Base-by-base conservation (phyloP, 2,329 filamentous ascomycete species). In the Coniochaeta ligniaria region DNA sequence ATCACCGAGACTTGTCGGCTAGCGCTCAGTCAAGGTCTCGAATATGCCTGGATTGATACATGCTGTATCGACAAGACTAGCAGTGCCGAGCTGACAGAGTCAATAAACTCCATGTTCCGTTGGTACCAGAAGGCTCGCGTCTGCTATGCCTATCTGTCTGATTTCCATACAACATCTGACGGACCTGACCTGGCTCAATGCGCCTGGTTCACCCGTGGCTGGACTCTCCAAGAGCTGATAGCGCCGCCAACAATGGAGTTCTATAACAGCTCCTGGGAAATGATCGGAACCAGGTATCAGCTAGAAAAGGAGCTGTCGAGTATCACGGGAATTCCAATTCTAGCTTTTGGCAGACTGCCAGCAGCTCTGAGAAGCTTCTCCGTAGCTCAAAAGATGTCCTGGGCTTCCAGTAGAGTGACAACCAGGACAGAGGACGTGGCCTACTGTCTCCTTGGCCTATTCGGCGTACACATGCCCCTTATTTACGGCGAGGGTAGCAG, bases 371-470 rank as follows among this genome's bases (percentile, higher is more conserved):
- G 17, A 17, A 28, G 24, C 24, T 52, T 52, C 26, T 52, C 62
- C 41, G 43, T 76, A 36, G 75, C 75, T 0, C 69, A 72, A 36
- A 71, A 74, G 17, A 77, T 77, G 75, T 74, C 70, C 5, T 79
- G 72, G 75, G 75, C 70, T 35, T 72, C 72, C 11, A 61, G 60
- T 17, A 69, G 70, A 20, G 60, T 66, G 4, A 77, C 76, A 0
- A 70, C 66, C 0, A 60, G 71, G 3, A 5, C 60, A 0, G 77
- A 80, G 55, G 78, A 80, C 43, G 70, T 70, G n/a, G 76, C 76
- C 0, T 80, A 80, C 45, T 78, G 71, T 11, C 66, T 80, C 0
- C 62, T 80, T 3, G 78, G 78, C 0, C 69, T 80, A 0, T 80
- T 80, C 31, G 68, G 69, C 1, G 69, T 80, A 26, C 72, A 75